Conservation (phyloP, 2,329 filamentous ascomycete species). For the Fusarium heterosporum region DNA sequence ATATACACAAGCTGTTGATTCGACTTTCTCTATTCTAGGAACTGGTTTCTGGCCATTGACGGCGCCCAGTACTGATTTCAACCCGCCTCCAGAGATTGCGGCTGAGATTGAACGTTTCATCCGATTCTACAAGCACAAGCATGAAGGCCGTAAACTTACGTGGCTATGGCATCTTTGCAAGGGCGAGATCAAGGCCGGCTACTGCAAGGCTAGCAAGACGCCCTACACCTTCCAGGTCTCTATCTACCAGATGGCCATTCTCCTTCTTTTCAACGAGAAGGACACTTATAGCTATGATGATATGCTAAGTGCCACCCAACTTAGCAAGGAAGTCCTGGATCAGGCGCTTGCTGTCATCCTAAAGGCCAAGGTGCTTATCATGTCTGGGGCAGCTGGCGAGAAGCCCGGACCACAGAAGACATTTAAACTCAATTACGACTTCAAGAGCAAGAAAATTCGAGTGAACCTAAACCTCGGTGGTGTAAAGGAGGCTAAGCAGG, state of each 20-base stretch:
- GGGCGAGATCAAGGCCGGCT: slow-evolving; percentile 94
- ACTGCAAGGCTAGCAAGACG: slow-evolving; percentile 88
- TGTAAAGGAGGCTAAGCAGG: slow-evolving; percentile 95
- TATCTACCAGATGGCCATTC: slow-evolving; percentile 96
- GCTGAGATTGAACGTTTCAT: slow-evolving; percentile 91
- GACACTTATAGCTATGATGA: slow-evolving; percentile 89
- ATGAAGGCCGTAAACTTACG: slow-evolving; percentile 94
- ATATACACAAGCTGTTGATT: slow-evolving; percentile 79
- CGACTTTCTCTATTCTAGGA: slow-evolving; percentile 91
- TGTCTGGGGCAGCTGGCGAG: slow-evolving; percentile 73
- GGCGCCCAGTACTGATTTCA: slow-evolving; percentile 88
- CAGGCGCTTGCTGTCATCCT: slow-evolving; percentile 86
- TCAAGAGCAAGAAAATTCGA: slow-evolving; percentile 98
- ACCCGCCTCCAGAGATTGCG: slow-evolving; percentile 84
- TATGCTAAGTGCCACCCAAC: slow-evolving; percentile 82
- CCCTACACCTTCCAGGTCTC: slow-evolving; percentile 98
- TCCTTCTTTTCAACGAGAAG: slow-evolving; percentile 93
- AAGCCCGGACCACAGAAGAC: slow-evolving; percentile 83
- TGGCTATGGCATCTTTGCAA: slow-evolving; percentile 99
- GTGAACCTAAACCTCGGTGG: slow-evolving; percentile 96
- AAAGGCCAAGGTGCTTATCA: slow-evolving; percentile 89
- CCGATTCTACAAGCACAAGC: slow-evolving; percentile 94
- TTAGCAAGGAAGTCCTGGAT: slow-evolving; percentile 86
- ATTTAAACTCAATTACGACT: slow-evolving; percentile 90
- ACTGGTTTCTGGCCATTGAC: slow-evolving; percentile 97